phyloP scores from a whole-genome alignment of 352 stramenopile species.

The Pythium dissimile region DNA sequence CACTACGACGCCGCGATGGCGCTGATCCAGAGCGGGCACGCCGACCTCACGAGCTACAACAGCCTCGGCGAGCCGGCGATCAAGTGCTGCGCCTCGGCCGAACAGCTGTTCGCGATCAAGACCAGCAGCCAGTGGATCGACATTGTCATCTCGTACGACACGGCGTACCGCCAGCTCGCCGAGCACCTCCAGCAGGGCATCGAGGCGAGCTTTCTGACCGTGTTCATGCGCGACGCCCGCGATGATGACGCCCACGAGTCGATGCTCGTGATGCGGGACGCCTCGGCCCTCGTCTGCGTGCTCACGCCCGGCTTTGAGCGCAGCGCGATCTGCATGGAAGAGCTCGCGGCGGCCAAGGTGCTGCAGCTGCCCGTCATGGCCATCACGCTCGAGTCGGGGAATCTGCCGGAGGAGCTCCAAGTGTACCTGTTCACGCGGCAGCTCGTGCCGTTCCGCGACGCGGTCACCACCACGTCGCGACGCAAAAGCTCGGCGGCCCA shows the following conservation, averaged over 20 bases:
- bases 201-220: slow-evolving; percentile 72
- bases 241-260: slow-evolving; percentile 41
- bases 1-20: slow-evolving; percentile 60
- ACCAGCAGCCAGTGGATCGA: slow-evolving; percentile 60
- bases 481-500: slow-evolving; percentile 6
- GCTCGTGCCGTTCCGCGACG: slow-evolving; percentile 70
- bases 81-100: slow-evolving; percentile 70
- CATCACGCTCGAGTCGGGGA: slow-evolving; percentile 58
- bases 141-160: slow-evolving; percentile 78
- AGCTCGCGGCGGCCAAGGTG: slow-evolving; percentile 71
- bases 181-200: slow-evolving; percentile 58
- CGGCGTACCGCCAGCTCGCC: slow-evolving; percentile 55
- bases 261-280: slow-evolving; percentile 54
- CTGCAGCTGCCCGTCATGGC: slow-evolving; percentile 65
- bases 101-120: slow-evolving; percentile 77
- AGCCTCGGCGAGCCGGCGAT: slow-evolving; percentile 50
- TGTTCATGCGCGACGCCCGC: slow-evolving; percentile 60
- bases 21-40: slow-evolving; percentile 52
- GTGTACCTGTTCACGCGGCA: slow-evolving; percentile 77
- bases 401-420: slow-evolving; percentile 67
- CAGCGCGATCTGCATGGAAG: slow-evolving; percentile 69
- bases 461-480: slow-evolving; percentile 25
- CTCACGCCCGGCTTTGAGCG: slow-evolving; percentile 65
- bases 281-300: slow-evolving; percentile 68
- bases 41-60: slow-evolving; percentile 54